Evolutionary conservation across 2,329 filamentous ascomycete species (phyloP), one percentile per base, ranked within the genome.

Genomic region (Fusarium setosum): DNA sequence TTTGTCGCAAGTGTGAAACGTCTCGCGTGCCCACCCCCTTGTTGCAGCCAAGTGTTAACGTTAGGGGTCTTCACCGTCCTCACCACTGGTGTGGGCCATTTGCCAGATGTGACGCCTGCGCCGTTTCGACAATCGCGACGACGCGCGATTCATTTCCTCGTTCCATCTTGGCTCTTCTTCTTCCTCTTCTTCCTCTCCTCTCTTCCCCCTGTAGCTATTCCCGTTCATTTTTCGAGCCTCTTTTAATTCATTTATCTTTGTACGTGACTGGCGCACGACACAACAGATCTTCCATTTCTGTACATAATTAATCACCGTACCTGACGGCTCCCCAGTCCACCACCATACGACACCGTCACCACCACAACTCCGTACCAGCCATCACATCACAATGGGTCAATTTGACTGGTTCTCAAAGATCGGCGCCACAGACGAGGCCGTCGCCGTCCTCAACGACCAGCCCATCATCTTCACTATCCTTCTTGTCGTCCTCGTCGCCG

Each of bases 381-480:
- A 38, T 45, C 54, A 44, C 18, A 38, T 45, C 54, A 44, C 21
- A 32, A 83, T 83, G 79, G 84, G 82, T 62, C 80, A 85, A 73
- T 88, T 88, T 73, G 84, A 83, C 74, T 89, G 83, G 80, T 83
- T 89, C 67, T 72, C 72, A 70, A 81, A 77, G 59, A 83, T 89
- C 69, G 86, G 86, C 75, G 86, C 86, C 47, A 88, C 86, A 17
- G 78, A 81, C 32, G 77, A 87, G 73, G 86, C 86, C 67, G 84
- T 89, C 69, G 85, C 84, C 65, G 82, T 83, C 52, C 80, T 89
- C 73, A 88, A 88, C 77, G 85, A 88, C 71, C 86, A 89, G 75
- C 86, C 86, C 20, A 78, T 83, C 61, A 79, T 88, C 53, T 88
- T 88, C 77, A 85, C 81, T 65, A 83, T 84, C 63, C 83, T 89